phyloP scores from a whole-genome alignment of 257 asterid species.

The Solanum arcanum region DNA sequence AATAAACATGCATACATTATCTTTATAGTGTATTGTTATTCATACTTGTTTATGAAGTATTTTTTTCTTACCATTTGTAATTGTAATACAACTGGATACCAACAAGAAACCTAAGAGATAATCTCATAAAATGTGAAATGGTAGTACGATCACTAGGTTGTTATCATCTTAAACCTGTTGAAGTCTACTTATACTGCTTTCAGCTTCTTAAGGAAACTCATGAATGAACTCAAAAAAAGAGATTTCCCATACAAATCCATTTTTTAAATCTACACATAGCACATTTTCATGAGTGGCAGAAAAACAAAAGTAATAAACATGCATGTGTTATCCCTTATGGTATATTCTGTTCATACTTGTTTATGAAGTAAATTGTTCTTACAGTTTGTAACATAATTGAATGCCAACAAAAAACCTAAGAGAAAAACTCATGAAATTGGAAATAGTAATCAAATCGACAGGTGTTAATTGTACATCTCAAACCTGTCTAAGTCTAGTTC shows the following conservation, averaged over 20 bases:
- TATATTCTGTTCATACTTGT: neutral
- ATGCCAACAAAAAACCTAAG: neutral
- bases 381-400: neutral
- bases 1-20: neutral
- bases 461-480: neutral
- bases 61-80: neutral
- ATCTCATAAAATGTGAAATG: neutral
- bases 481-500: neutral
- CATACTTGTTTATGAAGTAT: neutral
- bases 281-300: neutral
- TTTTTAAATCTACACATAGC: neutral
- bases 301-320: neutral
- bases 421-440: neutral
- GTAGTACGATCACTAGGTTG: neutral
- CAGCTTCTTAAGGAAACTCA: neutral
- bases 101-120: neutral
- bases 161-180: neutral
- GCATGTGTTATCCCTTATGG: neutral
- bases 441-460: neutral
- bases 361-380: neutral
- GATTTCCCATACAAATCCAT: neutral
- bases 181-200: neutral
- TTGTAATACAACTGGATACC: neutral
- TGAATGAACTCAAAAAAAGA: neutral
- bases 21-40: neutral